Conservation (phyloP, 2,329 filamentous ascomycete species). For the Dryadomyces sulphureus region DNA sequence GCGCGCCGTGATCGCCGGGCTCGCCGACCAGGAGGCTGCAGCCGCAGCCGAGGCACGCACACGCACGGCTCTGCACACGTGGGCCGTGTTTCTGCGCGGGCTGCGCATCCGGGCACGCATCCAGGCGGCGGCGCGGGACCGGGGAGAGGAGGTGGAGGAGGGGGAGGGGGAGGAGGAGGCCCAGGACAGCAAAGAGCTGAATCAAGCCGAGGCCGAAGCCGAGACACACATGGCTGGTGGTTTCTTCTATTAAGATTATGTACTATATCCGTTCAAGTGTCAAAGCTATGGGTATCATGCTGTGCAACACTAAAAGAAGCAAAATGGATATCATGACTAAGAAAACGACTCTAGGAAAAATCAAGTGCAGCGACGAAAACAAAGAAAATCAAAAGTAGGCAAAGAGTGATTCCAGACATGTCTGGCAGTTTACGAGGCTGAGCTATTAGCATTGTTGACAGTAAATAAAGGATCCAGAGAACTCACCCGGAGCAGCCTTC, state of each 20-base stretch:
- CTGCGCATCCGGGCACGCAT: slow-evolving; percentile 64
- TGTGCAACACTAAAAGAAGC: slow-evolving; percentile 2
- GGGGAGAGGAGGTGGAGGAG: slow-evolving; percentile 27
- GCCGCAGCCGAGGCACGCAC: slow-evolving; percentile 49
- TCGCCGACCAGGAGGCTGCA: slow-evolving; percentile 52
- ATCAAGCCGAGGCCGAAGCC: background rate
- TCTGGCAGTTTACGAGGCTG: background rate
- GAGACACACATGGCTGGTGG: no score
- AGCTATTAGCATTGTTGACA: background rate
- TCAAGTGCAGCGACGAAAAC: background rate
- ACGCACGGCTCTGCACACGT: slow-evolving; percentile 47
- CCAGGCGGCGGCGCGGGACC: slow-evolving; percentile 37
- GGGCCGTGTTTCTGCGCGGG: slow-evolving; percentile 65
- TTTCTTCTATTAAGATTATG: no score
- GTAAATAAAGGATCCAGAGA: no score
- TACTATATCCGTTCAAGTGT: background rate
- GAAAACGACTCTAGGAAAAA: background rate
- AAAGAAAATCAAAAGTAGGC: background rate
- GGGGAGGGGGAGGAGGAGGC: slow-evolving; percentile 13
- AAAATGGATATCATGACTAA: slow-evolving; percentile 10
- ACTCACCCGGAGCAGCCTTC: slow-evolving; percentile 11
- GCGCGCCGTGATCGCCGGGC: slow-evolving; percentile 48
- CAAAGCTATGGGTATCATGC: slow-evolving; percentile 7
- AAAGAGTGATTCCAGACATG: background rate
- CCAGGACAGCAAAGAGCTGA: slow-evolving; percentile 5